Evolutionary conservation across 1,284 basidiomycete species (phyloP).

Genomic region (Leccinum pachyderme): DNA sequence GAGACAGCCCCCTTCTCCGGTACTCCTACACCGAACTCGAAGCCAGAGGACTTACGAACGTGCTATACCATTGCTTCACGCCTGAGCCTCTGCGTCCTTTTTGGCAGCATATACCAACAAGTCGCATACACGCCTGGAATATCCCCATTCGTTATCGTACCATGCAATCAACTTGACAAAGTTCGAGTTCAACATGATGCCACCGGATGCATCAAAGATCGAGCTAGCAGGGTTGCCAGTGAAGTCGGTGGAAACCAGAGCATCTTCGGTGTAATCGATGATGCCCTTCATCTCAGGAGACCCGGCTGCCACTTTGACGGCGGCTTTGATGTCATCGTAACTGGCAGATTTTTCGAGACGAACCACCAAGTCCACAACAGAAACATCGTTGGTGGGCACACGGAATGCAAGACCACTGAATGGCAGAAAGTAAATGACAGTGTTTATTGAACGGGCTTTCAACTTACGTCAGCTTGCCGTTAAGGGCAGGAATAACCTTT

Average conservation of each 20-base stretch:
- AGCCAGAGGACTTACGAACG: neutral
- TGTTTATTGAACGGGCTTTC: neutral
- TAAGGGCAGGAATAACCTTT: constrained; percentile 96
- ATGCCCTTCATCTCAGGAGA: constrained; percentile 72
- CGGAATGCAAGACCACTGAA: constrained; percentile 93
- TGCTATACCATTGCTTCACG: constrained; percentile 11
- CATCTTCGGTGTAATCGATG: constrained; percentile 93
- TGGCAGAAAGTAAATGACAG: neutral
- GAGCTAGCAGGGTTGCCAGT: constrained; percentile 77
- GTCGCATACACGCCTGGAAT: constrained; percentile 94
- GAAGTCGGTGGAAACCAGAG: constrained; percentile 95
- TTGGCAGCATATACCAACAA: constrained; percentile 82
- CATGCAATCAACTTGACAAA: constrained; percentile 96
- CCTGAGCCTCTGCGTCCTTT: constrained; percentile 50
- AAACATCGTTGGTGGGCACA: constrained; percentile 95
- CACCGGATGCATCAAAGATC: constrained; percentile 91
- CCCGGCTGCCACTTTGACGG: constrained; percentile 82
- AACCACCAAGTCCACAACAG: constrained; percentile 96
- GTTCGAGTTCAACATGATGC: constrained; percentile 90
- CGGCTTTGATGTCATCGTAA: constrained; percentile 92
- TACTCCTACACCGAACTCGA: constrained; percentile 19
- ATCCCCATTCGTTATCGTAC: constrained; percentile 98
- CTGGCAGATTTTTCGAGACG: constrained; percentile 85
- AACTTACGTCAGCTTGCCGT: constrained; percentile 83
- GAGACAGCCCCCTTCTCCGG: neutral